phyloP scores from a whole-genome alignment of 2,329 filamentous ascomycete genomes.

The Aspergillus sojae region DNA sequence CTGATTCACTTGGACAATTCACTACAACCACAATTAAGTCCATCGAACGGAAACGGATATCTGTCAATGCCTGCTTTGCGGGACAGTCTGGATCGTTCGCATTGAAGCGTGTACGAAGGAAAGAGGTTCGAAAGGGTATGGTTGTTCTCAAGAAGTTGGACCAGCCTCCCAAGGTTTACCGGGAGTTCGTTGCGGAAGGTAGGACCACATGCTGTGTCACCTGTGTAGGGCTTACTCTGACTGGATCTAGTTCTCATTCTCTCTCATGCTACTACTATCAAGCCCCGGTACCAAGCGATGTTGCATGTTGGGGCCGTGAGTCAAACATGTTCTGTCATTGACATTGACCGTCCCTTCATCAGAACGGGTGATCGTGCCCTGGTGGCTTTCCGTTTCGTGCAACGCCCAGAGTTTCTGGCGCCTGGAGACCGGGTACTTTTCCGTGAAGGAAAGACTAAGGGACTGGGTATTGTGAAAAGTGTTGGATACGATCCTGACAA shows the following conservation, averaged over 20 bases:
- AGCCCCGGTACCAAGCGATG: slow-evolving; percentile 97
- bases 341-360: slow-evolving; percentile 94
- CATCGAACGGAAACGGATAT: slow-evolving; percentile 91
- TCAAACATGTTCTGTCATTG: slow-evolving; percentile 95
- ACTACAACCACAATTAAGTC: slow-evolving; percentile 82
- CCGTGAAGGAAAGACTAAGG: slow-evolving; percentile 92
- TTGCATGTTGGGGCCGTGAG: slow-evolving; percentile 92
- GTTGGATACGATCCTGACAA: slow-evolving; percentile 78
- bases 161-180: slow-evolving; percentile 71
- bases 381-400: slow-evolving; percentile 93
- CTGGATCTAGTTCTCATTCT: slow-evolving; percentile 74
- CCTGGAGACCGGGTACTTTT: slow-evolving; percentile 90
- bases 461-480: slow-evolving; percentile 88
- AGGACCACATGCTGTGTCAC: slow-evolving; percentile 22
- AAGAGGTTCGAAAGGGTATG: slow-evolving; percentile 97
- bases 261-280: slow-evolving; percentile 95
- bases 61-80: slow-evolving; percentile 82
- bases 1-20: slow-evolving; percentile 89
- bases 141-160: slow-evolving; percentile 87
- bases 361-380: slow-evolving; percentile 91
- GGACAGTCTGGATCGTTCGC: slow-evolving; percentile 94
- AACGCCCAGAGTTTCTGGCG: slow-evolving; percentile 87
- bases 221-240: slow-evolving; percentile 1
- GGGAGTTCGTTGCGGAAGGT: slow-evolving; percentile 79
- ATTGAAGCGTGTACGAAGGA: slow-evolving; percentile 80